These are phyloP conservation scores for Iberis pinnata DNA, from an alignment of 345 rosid genomes.

Conservation along the genomic window DNA sequence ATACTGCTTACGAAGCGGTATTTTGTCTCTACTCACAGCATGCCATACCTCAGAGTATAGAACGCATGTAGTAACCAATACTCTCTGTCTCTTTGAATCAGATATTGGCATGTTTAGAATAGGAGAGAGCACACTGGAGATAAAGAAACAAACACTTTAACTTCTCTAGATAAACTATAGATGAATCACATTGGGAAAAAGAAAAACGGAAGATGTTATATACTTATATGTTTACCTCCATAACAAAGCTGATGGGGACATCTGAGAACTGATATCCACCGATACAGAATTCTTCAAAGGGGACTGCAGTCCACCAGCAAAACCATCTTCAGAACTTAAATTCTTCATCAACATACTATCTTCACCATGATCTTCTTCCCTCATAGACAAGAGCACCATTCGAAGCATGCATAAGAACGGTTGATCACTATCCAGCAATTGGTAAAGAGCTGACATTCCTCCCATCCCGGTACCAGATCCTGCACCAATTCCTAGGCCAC, in stretches of 20 bases:
- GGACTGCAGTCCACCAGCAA: slow-evolving; percentile 40
- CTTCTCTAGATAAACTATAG: slow-evolving; percentile 3
- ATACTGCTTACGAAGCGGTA: slow-evolving; percentile 76
- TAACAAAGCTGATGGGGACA: slow-evolving; percentile 71
- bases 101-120: slow-evolving; percentile 87
- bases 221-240: slow-evolving; percentile 91
- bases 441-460: slow-evolving; percentile 96
- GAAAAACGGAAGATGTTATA: too few species aligned
- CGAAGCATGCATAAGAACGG: slow-evolving; percentile 99
- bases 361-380: slow-evolving; percentile 89
- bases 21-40: slow-evolving; percentile 76
- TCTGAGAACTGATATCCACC: slow-evolving; percentile 42
- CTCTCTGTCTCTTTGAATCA: slow-evolving; percentile 95
- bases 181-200: too few species aligned
- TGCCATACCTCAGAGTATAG: slow-evolving; percentile 96
- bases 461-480: slow-evolving; percentile 99
- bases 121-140: slow-evolving; percentile 88
- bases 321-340: slow-evolving; percentile 42
- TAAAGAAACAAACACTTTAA: slow-evolving; percentile 15
- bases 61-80: slow-evolving; percentile 90
- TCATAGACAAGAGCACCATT: slow-evolving; percentile 89
- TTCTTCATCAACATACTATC: slow-evolving; percentile 59
- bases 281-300: slow-evolving; percentile 33
- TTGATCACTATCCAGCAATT: slow-evolving; percentile 87
- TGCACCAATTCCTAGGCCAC: slow-evolving; percentile 91